Conservation (phyloP, 306 rosid species). For the Cucurbita ficifolia region DNA sequence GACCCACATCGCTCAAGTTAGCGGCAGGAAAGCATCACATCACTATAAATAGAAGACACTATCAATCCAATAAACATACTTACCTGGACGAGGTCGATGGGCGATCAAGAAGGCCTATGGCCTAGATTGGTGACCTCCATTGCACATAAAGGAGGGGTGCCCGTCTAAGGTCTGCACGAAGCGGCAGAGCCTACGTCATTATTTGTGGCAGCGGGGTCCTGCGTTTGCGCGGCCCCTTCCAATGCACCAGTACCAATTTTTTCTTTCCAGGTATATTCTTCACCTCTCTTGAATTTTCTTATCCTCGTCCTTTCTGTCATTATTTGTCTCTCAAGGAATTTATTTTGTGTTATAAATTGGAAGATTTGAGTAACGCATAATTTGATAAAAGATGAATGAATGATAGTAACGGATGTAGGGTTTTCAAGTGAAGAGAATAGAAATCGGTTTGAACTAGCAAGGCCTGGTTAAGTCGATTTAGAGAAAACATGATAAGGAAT, state of each 20-base stretch:
- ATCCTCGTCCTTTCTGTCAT: no score
- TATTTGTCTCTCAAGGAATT: no score
- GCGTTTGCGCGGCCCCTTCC: constrained; percentile 47
- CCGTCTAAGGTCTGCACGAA: constrained; percentile 25
- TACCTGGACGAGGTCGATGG: constrained; percentile 36
- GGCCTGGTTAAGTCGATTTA: background rate
- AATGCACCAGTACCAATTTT: no score
- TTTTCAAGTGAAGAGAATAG: background rate
- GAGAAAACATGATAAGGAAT: background rate
- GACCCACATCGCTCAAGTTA: background rate
- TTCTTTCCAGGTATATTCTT: no score
- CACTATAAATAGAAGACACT: background rate
- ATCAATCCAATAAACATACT: background rate
- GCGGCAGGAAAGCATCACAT: background rate
- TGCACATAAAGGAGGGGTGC: constrained; percentile 11
- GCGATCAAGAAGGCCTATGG: background rate
- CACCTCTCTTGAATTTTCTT: no score
- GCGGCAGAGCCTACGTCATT: constrained; percentile 38
- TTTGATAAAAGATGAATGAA: no score
- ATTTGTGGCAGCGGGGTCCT: constrained; percentile 42
- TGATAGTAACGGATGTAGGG: background rate
- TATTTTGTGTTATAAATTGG: no score
- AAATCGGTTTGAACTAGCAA: background rate
- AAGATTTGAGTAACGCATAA: no score
- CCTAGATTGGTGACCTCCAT: background rate